Base-by-base conservation (phyloP, 1,284 basidiomycete species). In the Leccinum subfulvum region DNA sequence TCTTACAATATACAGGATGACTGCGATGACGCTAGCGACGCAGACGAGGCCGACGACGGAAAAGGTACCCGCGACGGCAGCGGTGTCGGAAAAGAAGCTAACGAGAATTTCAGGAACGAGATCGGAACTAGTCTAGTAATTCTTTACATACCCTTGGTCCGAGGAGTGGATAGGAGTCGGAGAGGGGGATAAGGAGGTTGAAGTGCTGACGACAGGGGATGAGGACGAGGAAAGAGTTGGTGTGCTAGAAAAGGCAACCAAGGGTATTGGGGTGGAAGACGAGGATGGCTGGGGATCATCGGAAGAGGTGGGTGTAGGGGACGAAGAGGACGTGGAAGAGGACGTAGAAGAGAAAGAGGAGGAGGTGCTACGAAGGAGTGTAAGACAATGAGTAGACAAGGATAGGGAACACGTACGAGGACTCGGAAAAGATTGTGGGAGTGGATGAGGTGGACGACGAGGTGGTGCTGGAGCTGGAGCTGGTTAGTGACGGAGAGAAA, bases 31-130 rank as follows among this genome's bases (percentile, higher is more conserved):
- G 16, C 59, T 64, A 18, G 74, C 74, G 47, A 76, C 5, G 39
- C 60, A 69, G 11, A 80, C 69, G 10, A 79, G 72, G 33, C 75
- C 74, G 55, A 71, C 64, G 55, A 68, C 63, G 49, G 78, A 76
- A 57, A 84, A 85, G 1, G 78, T 80, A 37, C 81, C 81, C 0
- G 79, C 81, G 11, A 84, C 81, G 9, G 79, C 80, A 28, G 73
- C 77, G 65, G 79, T 81, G 60, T 82, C 80, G 39, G 76, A 69
- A 74, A 79, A 81, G 69, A 84, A 84, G 35, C 82, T 83, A 60
- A 28, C 53, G 41, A 21, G 26, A 30, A 33, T 35, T 3, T 63
- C 21, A 65, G 18, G 2, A 14, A 14, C 3, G 10, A 47, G 18
- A 21, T 47, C 41, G 47, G 4, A 30, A 2, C 30, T 30, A 30